Conservation (phyloP, 2,329 filamentous ascomycete species). For the Macroventuria anomochaeta region DNA sequence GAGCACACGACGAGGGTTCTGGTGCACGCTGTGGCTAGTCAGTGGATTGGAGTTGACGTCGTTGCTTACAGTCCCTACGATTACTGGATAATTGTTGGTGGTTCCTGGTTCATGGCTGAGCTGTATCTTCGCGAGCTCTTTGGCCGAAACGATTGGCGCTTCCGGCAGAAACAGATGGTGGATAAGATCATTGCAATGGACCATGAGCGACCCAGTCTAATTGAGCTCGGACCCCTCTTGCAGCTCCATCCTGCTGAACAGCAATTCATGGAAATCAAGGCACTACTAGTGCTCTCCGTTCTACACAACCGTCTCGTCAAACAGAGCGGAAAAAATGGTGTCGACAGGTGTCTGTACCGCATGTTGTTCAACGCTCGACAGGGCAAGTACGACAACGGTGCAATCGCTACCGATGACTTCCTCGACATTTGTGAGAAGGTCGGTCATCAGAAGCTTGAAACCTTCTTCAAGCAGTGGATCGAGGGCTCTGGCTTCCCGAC, state of each 20-base stretch:
- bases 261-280: slow-evolving; percentile 90
- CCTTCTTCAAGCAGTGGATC: slow-evolving; percentile 95
- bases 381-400: slow-evolving; percentile 72
- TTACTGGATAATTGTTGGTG: slow-evolving; percentile 86
- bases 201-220: slow-evolving; percentile 79
- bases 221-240: slow-evolving; percentile 77
- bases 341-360: slow-evolving; percentile 83
- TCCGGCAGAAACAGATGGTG: slow-evolving; percentile 82
- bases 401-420: slow-evolving; percentile 79
- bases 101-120: slow-evolving; percentile 94
- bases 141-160: slow-evolving; percentile 93
- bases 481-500: slow-evolving; percentile 85
- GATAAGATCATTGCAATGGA: slow-evolving; percentile 85
- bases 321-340: slow-evolving; percentile 80
- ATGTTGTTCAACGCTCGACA: slow-evolving; percentile 86
- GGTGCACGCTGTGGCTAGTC: slow-evolving; percentile 82
- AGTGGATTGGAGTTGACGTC: slow-evolving; percentile 95
- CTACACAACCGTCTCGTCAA: slow-evolving; percentile 91
- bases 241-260: slow-evolving; percentile 83
- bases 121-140: slow-evolving; percentile 88
- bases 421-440: slow-evolving; percentile 85
- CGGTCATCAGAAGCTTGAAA: slow-evolving; percentile 83
- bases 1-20: slow-evolving; percentile 81
- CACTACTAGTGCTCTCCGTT: slow-evolving; percentile 89
- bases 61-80: slow-evolving; percentile 81